Conservation (phyloP, 176 grass and related monocot species). For the Hordeum marinum region DNA sequence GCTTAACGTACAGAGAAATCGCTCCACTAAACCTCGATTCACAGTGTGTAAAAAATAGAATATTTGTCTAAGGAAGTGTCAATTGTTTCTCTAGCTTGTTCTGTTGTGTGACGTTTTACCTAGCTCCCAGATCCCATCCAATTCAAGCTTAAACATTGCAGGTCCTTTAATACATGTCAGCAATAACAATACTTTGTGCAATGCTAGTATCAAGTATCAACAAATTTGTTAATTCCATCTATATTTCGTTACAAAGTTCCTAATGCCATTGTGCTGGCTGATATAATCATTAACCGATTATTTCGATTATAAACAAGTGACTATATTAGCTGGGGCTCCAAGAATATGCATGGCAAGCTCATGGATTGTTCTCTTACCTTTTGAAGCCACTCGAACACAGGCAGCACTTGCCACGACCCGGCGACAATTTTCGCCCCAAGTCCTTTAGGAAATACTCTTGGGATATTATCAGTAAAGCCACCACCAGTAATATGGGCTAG, state of each 20-base stretch:
- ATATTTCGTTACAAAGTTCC: not conserved
- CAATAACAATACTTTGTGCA: not conserved
- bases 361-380: conserved; percentile 30
- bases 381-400: conserved; percentile 75
- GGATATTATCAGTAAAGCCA: conserved; percentile 92
- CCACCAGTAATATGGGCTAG: conserved; percentile 92
- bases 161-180: not conserved
- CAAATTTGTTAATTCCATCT: not conserved
- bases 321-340: not conserved
- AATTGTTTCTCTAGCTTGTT: too few relatives aligned
- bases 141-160: not conserved
- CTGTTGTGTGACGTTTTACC: too few relatives aligned
- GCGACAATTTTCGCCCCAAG: conserved; percentile 64
- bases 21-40: too few relatives aligned
- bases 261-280: not conserved
- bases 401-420: conserved; percentile 61
- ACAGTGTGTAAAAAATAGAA: too few relatives aligned
- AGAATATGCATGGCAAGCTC: not conserved
- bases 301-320: not conserved
- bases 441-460: conserved; percentile 67
- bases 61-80: too few relatives aligned
- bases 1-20: too few relatives aligned
- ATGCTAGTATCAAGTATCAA: not conserved
- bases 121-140: not conserved
- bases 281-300: not conserved